Evolutionary conservation across 495 filamentous ascomycete genomes (phyloP).

Genomic region (Achaetomiella virescens): DNA sequence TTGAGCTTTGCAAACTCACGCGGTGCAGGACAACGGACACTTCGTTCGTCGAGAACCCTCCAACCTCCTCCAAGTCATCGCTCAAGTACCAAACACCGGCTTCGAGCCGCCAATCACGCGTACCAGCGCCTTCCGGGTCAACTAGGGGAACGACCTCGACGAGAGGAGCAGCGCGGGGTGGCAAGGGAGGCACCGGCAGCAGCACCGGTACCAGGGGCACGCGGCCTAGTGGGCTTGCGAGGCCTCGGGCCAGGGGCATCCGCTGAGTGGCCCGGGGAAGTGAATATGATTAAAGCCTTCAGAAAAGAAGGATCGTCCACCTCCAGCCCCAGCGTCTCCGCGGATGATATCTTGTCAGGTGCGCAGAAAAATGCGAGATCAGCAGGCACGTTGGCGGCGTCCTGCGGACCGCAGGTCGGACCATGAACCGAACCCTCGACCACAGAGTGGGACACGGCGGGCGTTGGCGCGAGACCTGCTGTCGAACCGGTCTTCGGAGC

Average conservation of each 20-base stretch:
- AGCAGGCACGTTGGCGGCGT: background rate
- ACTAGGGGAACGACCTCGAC: conserved; percentile 31
- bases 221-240: conserved; percentile 42
- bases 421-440: too few species aligned
- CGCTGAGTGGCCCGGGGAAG: conserved; percentile 19
- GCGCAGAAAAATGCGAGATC: background rate
- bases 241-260: conserved; percentile 34
- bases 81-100: conserved; percentile 58
- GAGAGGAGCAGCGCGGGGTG: conserved; percentile 32
- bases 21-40: conserved; percentile 78
- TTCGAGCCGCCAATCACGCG: conserved; percentile 41
- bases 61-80: conserved; percentile 60
- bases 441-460: too few species aligned
- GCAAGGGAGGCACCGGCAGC: conserved; percentile 29
- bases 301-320: background rate
- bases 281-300: background rate
- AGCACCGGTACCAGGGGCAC: conserved; percentile 29
- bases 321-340: too few species aligned
- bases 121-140: conserved; percentile 31
- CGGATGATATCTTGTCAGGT: too few species aligned
- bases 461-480: too few species aligned
- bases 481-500: too few species aligned
- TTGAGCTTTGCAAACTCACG: conserved; percentile 21
- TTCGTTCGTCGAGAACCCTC: conserved; percentile 85
- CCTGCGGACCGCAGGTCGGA: background rate